Conservation (phyloP, 306 rosid genomes). For the Pachyrhizus erosus region DNA sequence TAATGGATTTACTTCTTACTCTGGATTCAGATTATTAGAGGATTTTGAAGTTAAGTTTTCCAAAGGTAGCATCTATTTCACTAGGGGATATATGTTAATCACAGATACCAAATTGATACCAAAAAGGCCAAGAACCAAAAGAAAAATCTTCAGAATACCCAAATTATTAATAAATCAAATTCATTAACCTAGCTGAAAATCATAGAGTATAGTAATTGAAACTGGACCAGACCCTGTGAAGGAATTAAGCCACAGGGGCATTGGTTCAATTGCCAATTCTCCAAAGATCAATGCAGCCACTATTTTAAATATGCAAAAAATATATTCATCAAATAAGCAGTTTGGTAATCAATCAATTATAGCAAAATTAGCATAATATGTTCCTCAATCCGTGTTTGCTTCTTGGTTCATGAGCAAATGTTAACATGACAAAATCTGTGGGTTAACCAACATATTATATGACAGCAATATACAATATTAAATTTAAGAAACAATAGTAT, state of each 20-base stretch:
- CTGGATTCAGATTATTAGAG: not conserved
- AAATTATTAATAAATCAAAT: not conserved
- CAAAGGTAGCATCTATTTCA: not conserved
- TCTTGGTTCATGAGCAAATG: not conserved
- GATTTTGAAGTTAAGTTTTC: not conserved
- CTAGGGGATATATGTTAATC: not conserved
- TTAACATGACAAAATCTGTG: not conserved
- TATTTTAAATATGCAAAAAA: not conserved
- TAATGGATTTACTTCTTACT: not conserved
- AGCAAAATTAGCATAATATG: too few species aligned
- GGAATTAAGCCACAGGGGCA: not conserved
- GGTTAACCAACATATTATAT: not conserved
- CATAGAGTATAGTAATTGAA: not conserved
- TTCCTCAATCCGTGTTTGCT: not conserved
- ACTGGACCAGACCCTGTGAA: not conserved
- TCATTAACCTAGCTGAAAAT: not conserved
- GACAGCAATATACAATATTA: not conserved
- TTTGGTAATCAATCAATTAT: not conserved
- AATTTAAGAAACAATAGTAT: conserved; percentile 5
- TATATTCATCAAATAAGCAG: not conserved
- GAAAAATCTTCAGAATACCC: not conserved
- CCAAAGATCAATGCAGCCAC: not conserved
- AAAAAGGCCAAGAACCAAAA: not conserved
- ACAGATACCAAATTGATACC: not conserved
- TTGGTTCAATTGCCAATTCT: not conserved